These are phyloP conservation scores for Drechslera avenae DNA, from an alignment of 2,329 filamentous ascomycete species.

Conservation along the genomic window DNA sequence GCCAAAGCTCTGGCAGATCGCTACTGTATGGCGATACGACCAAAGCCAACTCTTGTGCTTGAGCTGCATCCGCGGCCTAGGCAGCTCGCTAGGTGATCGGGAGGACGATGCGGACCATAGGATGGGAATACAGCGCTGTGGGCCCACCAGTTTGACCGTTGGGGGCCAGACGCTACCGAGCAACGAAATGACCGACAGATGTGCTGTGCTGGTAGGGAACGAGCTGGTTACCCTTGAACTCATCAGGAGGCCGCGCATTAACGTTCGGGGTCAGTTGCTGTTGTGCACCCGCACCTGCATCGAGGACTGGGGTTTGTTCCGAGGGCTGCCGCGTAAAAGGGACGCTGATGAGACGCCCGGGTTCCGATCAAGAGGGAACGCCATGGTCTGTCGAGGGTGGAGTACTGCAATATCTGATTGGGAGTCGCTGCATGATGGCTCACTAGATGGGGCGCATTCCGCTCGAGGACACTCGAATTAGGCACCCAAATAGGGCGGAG, in stretches of 20 bases:
- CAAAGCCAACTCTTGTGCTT: slow-evolving; percentile 17
- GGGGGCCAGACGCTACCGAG: slow-evolving; percentile 27
- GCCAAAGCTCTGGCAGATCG: slow-evolving; percentile 28
- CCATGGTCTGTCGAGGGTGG: slow-evolving; percentile 19
- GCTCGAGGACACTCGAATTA: slow-evolving; percentile 22
- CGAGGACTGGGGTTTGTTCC: slow-evolving; percentile 24
- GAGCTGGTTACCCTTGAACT: slow-evolving; percentile 11
- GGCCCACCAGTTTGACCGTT: slow-evolving; percentile 26
- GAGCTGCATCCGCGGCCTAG: slow-evolving; percentile 21
- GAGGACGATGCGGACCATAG: slow-evolving; percentile 17
- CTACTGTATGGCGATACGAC: slow-evolving; percentile 25
- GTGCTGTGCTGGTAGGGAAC: not conserved
- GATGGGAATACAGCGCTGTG: slow-evolving; percentile 18
- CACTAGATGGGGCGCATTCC: slow-evolving; percentile 33
- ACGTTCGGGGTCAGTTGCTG: slow-evolving; percentile 16
- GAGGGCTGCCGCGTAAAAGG: slow-evolving; percentile 20
- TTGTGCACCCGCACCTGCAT: slow-evolving; percentile 35
- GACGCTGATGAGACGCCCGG: slow-evolving; percentile 28
- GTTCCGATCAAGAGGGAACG: slow-evolving; percentile 25
- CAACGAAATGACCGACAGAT: slow-evolving; percentile 13
- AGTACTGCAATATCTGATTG: slow-evolving; percentile 26
- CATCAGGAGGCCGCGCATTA: slow-evolving; percentile 22
- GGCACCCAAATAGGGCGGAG: slow-evolving; percentile 33
- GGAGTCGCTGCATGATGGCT: slow-evolving; percentile 18
- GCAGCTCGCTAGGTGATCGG: slow-evolving; percentile 16